Evolutionary conservation across 2,329 filamentous ascomycete genomes (phyloP).

Genomic region (Malbranchea zuffiana): DNA sequence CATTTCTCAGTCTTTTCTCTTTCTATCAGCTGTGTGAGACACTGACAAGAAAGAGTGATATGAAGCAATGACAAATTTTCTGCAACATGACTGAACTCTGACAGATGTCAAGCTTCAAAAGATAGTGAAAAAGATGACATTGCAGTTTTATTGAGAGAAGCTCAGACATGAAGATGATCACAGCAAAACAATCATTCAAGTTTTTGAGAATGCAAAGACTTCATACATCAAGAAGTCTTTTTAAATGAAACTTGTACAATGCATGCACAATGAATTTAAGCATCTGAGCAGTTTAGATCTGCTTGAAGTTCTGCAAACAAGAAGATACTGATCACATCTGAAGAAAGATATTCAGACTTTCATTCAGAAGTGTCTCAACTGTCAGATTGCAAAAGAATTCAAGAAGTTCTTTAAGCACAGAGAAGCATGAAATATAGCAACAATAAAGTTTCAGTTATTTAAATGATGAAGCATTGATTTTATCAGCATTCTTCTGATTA

Average conservation of each 20-base stretch:
- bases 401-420: not conserved
- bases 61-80: not conserved
- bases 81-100: not conserved
- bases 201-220: not conserved
- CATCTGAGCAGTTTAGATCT: not conserved
- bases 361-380: conserved; percentile 1
- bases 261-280: conserved; percentile 3
- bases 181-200: not conserved
- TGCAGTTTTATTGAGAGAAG: not conserved
- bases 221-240: not conserved
- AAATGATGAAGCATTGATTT: conserved; percentile 5
- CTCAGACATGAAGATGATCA: not conserved
- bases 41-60: not conserved
- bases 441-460: not conserved
- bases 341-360: conserved; percentile 1
- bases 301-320: not conserved
- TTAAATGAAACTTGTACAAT: not conserved
- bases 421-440: not conserved
- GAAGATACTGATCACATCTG: not conserved
- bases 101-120: not conserved
- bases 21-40: not conserved
- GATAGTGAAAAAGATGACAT: not conserved
- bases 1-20: too few relatives aligned
- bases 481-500: not conserved
- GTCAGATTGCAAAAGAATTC: conserved; percentile 1